Evolutionary conservation across 495 filamentous ascomycete species (phyloP).

Genomic region (Diplogelasinospora grovesii): DNA sequence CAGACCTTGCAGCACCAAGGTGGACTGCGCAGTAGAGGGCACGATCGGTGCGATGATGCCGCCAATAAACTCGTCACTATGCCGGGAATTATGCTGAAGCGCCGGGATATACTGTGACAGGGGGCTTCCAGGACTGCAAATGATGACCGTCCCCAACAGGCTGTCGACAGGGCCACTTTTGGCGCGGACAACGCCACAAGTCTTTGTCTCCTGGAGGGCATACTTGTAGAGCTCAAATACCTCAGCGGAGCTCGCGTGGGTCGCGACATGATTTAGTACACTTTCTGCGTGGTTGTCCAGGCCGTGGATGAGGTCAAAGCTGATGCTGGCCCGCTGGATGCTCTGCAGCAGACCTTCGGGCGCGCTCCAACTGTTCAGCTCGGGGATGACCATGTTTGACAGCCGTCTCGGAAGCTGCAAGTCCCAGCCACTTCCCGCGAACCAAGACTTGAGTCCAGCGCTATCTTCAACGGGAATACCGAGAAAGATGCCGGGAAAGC

Average conservation of each 20-base stretch:
- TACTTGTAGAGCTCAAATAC: conserved; percentile 77
- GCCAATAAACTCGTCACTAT: conserved; percentile 47
- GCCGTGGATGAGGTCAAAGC: conserved; percentile 77
- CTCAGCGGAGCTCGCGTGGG: conserved; percentile 69
- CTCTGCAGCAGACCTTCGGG: conserved; percentile 67
- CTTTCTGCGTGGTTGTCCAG: conserved; percentile 67
- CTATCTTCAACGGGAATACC: conserved; percentile 61
- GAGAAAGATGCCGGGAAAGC: conserved; percentile 70
- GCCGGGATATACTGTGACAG: conserved; percentile 66
- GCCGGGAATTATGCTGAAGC: conserved; percentile 38
- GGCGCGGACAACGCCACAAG: conserved; percentile 77
- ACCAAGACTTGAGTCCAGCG: conserved; percentile 50
- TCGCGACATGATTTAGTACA: conserved; percentile 68
- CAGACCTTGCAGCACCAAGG: conserved; percentile 67
- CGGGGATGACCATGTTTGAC: conserved; percentile 55
- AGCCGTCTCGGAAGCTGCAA: conserved; percentile 45
- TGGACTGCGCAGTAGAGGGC: conserved; percentile 60
- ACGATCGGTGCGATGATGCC: conserved; percentile 80
- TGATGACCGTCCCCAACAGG: conserved; percentile 74
- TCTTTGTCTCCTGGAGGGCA: conserved; percentile 63
- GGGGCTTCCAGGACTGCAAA: conserved; percentile 62
- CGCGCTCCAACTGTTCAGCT: conserved; percentile 63
- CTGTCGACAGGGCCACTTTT: conserved; percentile 60
- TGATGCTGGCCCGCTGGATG: conserved; percentile 58
- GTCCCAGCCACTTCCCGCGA: conserved; percentile 42